Conservation (phyloP, 2,329 filamentous ascomycete species). For the Cadophora gregata region DNA sequence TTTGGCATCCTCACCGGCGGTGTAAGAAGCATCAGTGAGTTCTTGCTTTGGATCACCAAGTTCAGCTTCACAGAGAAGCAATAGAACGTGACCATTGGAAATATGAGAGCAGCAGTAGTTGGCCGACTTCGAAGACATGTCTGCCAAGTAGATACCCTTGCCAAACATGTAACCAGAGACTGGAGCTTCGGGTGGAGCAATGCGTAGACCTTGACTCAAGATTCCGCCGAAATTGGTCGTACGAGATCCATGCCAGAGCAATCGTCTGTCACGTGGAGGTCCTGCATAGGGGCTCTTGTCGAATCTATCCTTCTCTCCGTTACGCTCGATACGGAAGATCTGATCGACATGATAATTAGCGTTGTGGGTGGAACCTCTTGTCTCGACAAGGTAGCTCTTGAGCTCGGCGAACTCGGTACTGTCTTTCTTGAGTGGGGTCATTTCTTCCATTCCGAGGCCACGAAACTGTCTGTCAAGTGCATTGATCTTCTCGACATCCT, state of each 20-base stretch:
- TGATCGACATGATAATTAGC: constrained; percentile 67
- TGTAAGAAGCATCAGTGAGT: constrained; percentile 61
- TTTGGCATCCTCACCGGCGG: constrained; percentile 68
- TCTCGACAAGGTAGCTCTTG: constrained; percentile 68
- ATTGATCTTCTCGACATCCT: constrained; percentile 60
- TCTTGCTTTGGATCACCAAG: constrained; percentile 77
- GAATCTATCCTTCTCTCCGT: constrained; percentile 75
- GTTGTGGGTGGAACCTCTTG: constrained; percentile 70
- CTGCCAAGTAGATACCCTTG: constrained; percentile 87
- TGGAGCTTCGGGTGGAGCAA: constrained; percentile 84
- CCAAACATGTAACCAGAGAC: constrained; percentile 86
- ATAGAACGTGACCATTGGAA: constrained; percentile 72
- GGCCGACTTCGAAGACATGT: constrained; percentile 84
- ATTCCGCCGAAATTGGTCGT: constrained; percentile 88
- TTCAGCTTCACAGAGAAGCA: constrained; percentile 85
- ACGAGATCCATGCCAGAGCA: constrained; percentile 88
- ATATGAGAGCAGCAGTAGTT: constrained; percentile 71
- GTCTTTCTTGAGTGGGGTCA: constrained; percentile 58
- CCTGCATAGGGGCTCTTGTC: constrained; percentile 58
- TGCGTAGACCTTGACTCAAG: constrained; percentile 85
- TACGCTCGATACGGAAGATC: constrained; percentile 83
- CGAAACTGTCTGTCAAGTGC: constrained; percentile 75
- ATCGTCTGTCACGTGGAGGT: constrained; percentile 62
- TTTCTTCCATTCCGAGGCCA: constrained; percentile 75
- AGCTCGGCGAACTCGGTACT: constrained; percentile 69